A percentile compares a stretch with the other conserved stretches of the same genome.
Conservation (phyloP, 176 grass and related monocot species). For the Hordeum vulgare region DNA sequence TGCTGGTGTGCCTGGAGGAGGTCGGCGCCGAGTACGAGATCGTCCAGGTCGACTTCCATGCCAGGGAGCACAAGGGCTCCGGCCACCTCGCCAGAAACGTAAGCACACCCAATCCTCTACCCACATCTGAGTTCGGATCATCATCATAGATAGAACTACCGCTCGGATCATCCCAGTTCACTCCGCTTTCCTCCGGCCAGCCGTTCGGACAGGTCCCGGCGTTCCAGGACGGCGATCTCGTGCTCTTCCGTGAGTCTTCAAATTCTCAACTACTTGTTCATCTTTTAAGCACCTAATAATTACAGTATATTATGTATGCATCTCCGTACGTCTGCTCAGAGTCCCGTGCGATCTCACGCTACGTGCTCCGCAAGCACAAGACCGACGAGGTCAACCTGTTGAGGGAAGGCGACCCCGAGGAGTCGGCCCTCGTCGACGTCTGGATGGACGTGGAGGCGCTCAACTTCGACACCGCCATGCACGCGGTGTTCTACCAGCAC, state of each 20-base stretch:
- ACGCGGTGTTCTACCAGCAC: not conserved
- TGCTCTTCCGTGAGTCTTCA: not conserved
- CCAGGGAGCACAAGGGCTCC: not conserved
- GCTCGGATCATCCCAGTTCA: not conserved
- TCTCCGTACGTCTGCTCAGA: not conserved
- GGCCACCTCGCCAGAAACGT: not conserved
- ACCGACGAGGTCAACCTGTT: not conserved
- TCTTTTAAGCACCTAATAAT: not conserved
- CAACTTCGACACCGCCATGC: not conserved
- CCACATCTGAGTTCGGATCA: not conserved
- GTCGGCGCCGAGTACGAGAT: not conserved
- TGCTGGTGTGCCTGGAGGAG: slow-evolving; percentile 1
- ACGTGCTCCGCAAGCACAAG: not conserved
- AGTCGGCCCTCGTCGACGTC: not conserved
- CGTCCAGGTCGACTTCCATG: not conserved
- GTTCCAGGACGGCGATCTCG: not conserved
- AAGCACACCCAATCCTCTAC: not conserved
- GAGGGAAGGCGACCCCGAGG: not conserved
- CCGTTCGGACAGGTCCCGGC: not conserved
- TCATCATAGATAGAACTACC: not conserved
- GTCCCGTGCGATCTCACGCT: not conserved
- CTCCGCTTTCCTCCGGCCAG: not conserved
- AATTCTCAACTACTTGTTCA: not conserved
- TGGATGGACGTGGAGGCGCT: not conserved
- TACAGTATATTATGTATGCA: no score